Evolutionary conservation across 2,329 filamentous ascomycete genomes (phyloP).

Genomic region (Ophiostoma novo-ulmi): DNA sequence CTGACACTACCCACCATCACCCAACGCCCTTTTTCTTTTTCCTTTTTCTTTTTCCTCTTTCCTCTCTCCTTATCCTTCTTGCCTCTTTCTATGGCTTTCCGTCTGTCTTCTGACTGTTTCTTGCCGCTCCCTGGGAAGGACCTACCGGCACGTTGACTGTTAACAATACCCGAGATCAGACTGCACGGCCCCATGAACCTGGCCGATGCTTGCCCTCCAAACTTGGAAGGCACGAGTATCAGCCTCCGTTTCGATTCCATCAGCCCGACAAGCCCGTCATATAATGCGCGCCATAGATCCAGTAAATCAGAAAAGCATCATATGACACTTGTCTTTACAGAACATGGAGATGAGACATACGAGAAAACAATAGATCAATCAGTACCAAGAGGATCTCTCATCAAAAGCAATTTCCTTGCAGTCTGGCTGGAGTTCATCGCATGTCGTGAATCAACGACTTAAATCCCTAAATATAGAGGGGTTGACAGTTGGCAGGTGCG

Average conservation of each 20-base stretch:
- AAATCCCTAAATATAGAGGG: neutral
- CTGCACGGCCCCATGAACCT: neutral
- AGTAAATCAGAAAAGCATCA: neutral
- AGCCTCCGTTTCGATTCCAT: neutral
- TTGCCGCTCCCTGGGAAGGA: neutral
- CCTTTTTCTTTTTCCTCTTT: neutral
- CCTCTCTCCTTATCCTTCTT: neutral
- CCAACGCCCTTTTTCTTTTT: constrained; percentile 10
- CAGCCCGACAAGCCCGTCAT: neutral
- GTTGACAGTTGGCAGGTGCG: neutral
- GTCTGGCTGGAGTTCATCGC: neutral
- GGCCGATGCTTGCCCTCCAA: neutral
- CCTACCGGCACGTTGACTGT: neutral
- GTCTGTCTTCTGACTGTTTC: neutral
- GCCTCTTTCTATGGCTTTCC: neutral
- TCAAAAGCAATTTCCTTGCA: neutral
- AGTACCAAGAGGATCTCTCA: neutral
- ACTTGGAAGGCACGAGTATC: neutral
- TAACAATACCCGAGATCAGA: neutral
- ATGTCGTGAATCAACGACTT: neutral
- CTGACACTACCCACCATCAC: constrained; percentile 18
- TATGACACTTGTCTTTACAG: neutral
- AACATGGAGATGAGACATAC: constrained; percentile 10
- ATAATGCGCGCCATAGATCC: neutral
- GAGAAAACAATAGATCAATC: neutral